Percentiles rank a stretch among this genome's conserved stretches.
Conservation (phyloP, 2,329 filamentous ascomycete species). For the Mariannaea elegans region DNA sequence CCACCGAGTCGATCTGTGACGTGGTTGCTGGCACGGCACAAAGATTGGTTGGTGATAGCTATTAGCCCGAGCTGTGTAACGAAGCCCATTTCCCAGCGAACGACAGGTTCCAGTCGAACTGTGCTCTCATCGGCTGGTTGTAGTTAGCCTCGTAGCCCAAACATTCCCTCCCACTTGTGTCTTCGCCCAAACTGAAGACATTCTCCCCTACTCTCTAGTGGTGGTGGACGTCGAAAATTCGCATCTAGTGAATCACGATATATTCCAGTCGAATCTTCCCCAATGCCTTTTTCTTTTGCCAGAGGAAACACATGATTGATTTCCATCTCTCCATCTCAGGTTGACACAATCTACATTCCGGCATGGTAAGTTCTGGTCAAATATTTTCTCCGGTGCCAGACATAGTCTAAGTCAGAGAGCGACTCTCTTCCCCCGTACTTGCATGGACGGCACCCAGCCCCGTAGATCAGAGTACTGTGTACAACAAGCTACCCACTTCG, state of each 20-base stretch:
- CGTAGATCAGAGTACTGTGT: slow-evolving; percentile 26
- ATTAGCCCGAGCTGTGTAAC: slow-evolving; percentile 16
- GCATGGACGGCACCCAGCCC: neutral
- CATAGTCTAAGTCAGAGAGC: neutral
- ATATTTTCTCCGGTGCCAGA: slow-evolving; percentile 5
- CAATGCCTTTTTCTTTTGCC: too few species aligned
- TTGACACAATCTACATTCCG: slow-evolving; percentile 30
- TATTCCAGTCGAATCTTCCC: too few species aligned
- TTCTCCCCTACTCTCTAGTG: slow-evolving; percentile 3
- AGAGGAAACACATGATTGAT: too few species aligned
- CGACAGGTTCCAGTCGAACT: slow-evolving; percentile 10
- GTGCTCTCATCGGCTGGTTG: slow-evolving; percentile 16
- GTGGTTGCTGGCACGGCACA: neutral
- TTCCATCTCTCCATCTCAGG: neutral
- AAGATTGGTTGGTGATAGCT: neutral
- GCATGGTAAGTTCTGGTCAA: slow-evolving; percentile 13
- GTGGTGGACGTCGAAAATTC: slow-evolving; percentile 21
- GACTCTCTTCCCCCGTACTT: neutral
- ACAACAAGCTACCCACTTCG: slow-evolving; percentile 11
- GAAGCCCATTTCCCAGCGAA: slow-evolving; percentile 18
- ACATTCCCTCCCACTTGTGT: slow-evolving; percentile 9
- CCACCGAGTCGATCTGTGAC: slow-evolving; percentile 8
- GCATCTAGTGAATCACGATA: too few species aligned
- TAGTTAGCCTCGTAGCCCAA: slow-evolving; percentile 15
- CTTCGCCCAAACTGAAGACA: slow-evolving; percentile 4